Conservation (phyloP, 805 yeast species). For the Schizosaccharomyces lindneri region DNA sequence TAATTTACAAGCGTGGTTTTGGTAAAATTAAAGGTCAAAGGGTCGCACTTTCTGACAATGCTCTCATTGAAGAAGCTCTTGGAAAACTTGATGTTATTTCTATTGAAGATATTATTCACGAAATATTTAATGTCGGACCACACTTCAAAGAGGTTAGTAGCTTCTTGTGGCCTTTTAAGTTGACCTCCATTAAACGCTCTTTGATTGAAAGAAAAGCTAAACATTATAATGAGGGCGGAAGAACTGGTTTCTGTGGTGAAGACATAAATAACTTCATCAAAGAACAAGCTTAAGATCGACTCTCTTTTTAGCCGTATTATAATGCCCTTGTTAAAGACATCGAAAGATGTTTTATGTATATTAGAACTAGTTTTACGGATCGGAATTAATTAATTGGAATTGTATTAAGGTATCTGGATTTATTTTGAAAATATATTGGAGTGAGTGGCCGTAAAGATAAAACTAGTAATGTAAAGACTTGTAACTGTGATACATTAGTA, state of each 20-base stretch:
- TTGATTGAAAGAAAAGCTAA: conserved; percentile 59
- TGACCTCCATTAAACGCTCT: conserved; percentile 61
- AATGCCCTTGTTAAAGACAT: not conserved
- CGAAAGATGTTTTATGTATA: not conserved
- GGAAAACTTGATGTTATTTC: conserved; percentile 56
- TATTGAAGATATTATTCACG: conserved; percentile 58
- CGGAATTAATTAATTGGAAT: not conserved
- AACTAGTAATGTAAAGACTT: no score
- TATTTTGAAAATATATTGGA: no score
- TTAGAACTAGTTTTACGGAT: not conserved
- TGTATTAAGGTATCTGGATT: no score
- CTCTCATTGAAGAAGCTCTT: conserved; percentile 42
- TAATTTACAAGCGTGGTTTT: conserved; percentile 63
- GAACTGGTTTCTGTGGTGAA: conserved; percentile 62
- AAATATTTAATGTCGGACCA: conserved; percentile 61
- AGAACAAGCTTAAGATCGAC: not conserved
- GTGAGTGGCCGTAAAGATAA: no score
- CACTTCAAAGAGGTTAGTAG: conserved; percentile 66
- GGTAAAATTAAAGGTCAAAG: conserved; percentile 63
- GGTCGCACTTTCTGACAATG: conserved; percentile 43
- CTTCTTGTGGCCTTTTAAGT: conserved; percentile 70
- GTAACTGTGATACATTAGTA: not conserved
- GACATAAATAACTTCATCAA: conserved; percentile 44
- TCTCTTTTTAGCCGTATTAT: not conserved
- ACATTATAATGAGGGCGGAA: conserved; percentile 68